A percentile compares a stretch with the other conserved stretches of the same genome.
phyloP scores from a whole-genome alignment of 495 filamentous ascomycete species.

The Eremomyces bilateralis region DNA sequence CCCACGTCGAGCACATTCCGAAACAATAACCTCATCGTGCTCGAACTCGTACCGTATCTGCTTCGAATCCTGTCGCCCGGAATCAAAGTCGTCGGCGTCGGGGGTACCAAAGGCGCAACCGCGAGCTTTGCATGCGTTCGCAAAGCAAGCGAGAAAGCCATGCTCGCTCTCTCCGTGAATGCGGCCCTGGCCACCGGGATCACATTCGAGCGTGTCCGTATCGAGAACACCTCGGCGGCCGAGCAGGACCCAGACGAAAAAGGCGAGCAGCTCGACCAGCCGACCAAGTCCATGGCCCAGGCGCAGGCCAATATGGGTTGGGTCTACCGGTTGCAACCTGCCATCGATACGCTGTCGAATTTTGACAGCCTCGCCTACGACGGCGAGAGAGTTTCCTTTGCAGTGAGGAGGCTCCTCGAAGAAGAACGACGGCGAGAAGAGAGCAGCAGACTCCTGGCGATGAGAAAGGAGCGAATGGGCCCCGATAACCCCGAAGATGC shows the following conservation, averaged over 20 bases:
- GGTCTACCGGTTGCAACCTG: constrained; percentile 91
- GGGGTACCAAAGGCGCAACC: constrained; percentile 39
- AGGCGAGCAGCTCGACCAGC: too few species aligned
- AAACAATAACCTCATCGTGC: constrained; percentile 46
- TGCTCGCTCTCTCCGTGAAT: constrained; percentile 56
- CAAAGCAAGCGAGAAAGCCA: constrained; percentile 57
- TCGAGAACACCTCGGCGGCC: constrained; percentile 36
- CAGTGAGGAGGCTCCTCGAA: constrained; percentile 78
- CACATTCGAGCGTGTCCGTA: constrained; percentile 55
- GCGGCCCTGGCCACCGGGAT: constrained; percentile 64
- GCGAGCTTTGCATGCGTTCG: constrained; percentile 62
- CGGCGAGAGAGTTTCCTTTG: constrained; percentile 49
- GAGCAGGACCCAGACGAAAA: constrained; percentile 23
- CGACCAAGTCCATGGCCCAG: too few species aligned
- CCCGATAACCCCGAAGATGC: constrained; percentile 2
- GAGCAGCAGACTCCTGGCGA: constrained; percentile 16
- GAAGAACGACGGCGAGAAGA: constrained; percentile 56
- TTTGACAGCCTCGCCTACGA: constrained; percentile 32
- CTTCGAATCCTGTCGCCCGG: constrained; percentile 66
- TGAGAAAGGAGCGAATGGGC: constrained; percentile 20
- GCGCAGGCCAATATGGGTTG: constrained; percentile 25
- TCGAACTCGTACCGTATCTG: constrained; percentile 66
- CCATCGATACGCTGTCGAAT: constrained; percentile 42
- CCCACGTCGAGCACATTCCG: constrained; percentile 53
- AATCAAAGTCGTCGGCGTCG: constrained; percentile 75